phyloP scores from a whole-genome alignment of 1,139 yeast species.

The Oligophagozyma castellii region DNA sequence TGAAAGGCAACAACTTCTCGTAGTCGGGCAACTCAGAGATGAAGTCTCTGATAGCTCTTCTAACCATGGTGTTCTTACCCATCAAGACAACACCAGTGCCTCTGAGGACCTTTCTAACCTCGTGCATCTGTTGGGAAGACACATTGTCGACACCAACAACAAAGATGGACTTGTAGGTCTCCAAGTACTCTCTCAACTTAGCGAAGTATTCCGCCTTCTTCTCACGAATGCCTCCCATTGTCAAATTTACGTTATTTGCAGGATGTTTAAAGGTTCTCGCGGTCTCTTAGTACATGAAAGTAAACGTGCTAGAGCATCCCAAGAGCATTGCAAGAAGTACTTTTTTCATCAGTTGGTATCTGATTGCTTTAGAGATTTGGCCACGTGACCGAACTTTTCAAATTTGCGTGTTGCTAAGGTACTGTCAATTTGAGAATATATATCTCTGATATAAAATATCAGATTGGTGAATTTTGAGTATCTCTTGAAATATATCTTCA shows the following conservation, averaged over 20 bases:
- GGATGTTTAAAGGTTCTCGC: constrained; percentile 88
- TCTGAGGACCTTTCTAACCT: constrained; percentile 95
- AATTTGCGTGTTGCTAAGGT: too few relatives aligned
- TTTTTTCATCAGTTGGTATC: too few relatives aligned
- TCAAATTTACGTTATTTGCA: constrained; percentile 66
- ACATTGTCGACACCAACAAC: constrained; percentile 99
- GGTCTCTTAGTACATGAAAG: too few relatives aligned
- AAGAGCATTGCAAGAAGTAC: too few relatives aligned
- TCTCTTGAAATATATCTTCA: too few relatives aligned
- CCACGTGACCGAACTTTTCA: too few relatives aligned
- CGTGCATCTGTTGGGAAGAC: constrained; percentile 99
- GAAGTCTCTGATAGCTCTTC: constrained; percentile 99
- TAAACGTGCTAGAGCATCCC: too few relatives aligned
- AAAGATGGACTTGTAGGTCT: constrained; percentile 96
- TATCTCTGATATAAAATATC: too few relatives aligned
- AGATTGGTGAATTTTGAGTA: too few relatives aligned
- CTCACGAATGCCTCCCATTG: constrained; percentile 99
- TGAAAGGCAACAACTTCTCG: constrained; percentile 88
- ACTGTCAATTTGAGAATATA: too few relatives aligned
- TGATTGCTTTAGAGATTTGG: too few relatives aligned
- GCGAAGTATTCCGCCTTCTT: constrained; percentile 91
- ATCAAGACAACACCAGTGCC: constrained; percentile 88
- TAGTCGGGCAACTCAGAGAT: constrained; percentile 86
- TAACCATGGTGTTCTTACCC: constrained; percentile 99
- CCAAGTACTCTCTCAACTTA: constrained; percentile 90